phyloP scores from a whole-genome alignment of 768 basidiomycete genomes.

The Tylopilus sp. region DNA sequence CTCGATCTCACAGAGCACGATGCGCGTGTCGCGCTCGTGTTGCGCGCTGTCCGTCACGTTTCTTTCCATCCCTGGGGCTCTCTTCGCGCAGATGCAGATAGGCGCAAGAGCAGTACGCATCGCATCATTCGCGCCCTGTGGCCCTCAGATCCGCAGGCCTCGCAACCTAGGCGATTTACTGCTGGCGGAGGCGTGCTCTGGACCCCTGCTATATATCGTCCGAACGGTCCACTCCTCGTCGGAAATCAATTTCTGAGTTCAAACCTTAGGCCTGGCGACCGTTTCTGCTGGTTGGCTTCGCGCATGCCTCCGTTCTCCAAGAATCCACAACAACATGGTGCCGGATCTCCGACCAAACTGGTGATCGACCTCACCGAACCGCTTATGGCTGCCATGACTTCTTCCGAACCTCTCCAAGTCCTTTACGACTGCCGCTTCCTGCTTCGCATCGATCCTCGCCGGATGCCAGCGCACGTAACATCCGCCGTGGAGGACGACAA shows the following conservation, averaged over 20 bases:
- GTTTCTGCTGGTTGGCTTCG: conserved; percentile 58
- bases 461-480: conserved; percentile 40
- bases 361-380: conserved; percentile 42
- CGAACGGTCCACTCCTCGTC: conserved; percentile 15
- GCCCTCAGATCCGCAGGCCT: conserved; percentile 29
- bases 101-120: conserved; percentile 44
- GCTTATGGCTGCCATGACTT: conserved; percentile 17
- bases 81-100: conserved; percentile 54
- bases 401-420: conserved; percentile 30
- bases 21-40: conserved; percentile 41
- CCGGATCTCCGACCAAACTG: conserved; percentile 27
- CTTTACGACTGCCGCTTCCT: conserved; percentile 69
- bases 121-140: conserved; percentile 52
- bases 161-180: conserved; percentile 37
- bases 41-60: conserved; percentile 62
- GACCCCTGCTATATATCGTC: conserved; percentile 47
- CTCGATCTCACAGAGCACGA: conserved; percentile 31
- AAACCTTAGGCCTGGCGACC: conserved; percentile 17
- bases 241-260: conserved; percentile 17
- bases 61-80: conserved; percentile 80
- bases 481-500: conserved; percentile 21
- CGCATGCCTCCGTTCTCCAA: conserved; percentile 49
- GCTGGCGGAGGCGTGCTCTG: conserved; percentile 65
- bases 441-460: conserved; percentile 42
- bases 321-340: conserved; percentile 25